Conservation (phyloP, 2,329 filamentous ascomycete genomes). For the Aspergillus quadrilineatus region DNA sequence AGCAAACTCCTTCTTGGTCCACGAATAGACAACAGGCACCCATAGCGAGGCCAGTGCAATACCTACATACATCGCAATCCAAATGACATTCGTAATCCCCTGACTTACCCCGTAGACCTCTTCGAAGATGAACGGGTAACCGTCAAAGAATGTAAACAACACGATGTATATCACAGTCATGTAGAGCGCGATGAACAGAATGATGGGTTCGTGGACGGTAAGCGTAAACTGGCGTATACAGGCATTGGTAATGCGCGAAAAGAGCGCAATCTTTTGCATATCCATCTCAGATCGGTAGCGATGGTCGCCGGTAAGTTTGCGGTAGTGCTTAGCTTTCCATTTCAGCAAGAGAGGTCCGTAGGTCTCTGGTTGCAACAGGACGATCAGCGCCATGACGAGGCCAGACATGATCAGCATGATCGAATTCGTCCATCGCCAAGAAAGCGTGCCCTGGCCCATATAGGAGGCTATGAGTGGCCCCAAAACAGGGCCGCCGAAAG, state of each 20-base stretch:
- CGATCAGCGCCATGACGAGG: slow-evolving; percentile 29
- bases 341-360: slow-evolving; percentile 46
- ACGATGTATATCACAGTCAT: slow-evolving; percentile 39
- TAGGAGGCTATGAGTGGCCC: slow-evolving; percentile 23
- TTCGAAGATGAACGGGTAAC: slow-evolving; percentile 54
- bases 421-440: slow-evolving; percentile 49
- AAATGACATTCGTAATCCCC: slow-evolving; percentile 50
- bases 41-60: slow-evolving; percentile 39
- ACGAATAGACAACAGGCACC: slow-evolving; percentile 49
- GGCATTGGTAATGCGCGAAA: slow-evolving; percentile 44
- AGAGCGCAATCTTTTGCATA: slow-evolving; percentile 43
- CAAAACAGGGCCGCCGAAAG: slow-evolving; percentile 35
- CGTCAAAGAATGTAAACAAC: slow-evolving; percentile 44
- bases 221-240: slow-evolving; percentile 49
- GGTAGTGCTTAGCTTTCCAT: slow-evolving; percentile 45
- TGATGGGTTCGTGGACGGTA: slow-evolving; percentile 47
- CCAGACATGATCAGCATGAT: slow-evolving; percentile 42
- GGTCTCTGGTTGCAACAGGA: slow-evolving; percentile 52
- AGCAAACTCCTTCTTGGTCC: slow-evolving; percentile 46
- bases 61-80: slow-evolving; percentile 50
- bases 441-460: slow-evolving; percentile 15
- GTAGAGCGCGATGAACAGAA: slow-evolving; percentile 34
- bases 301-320: slow-evolving; percentile 42
- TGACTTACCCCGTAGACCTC: slow-evolving; percentile 50
- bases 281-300: slow-evolving; percentile 45